phyloP scores from a whole-genome alignment of 208 protist genomes.

The Spironucleus salmonicida region DNA sequence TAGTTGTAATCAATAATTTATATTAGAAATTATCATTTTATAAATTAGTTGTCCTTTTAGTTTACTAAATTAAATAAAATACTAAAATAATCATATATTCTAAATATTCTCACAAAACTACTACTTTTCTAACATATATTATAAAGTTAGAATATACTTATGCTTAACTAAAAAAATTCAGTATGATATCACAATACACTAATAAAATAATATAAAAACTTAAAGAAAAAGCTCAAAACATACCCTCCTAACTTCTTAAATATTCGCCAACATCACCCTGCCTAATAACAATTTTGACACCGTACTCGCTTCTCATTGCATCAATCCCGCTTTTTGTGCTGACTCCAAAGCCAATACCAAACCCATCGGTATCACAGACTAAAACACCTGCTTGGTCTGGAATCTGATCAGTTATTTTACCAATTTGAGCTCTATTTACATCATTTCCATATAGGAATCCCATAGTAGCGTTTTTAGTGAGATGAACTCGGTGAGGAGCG shows the following conservation, averaged over 20 bases:
- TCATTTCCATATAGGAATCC: conserved; percentile 24
- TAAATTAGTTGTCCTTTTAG: too few species aligned
- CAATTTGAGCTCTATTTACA: background rate
- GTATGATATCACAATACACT: too few species aligned
- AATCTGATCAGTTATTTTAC: conserved; percentile 3
- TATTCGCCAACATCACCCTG: conserved; percentile 23
- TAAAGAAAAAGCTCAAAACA: too few species aligned
- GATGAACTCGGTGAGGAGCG: background rate
- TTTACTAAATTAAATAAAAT: too few species aligned
- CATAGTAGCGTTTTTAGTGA: background rate
- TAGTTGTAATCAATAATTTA: too few species aligned
- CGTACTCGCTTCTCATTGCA: background rate
- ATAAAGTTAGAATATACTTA: too few species aligned
- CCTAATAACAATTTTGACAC: conserved; percentile 2
- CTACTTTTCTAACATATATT: too few species aligned
- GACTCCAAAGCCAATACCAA: conserved; percentile 12
- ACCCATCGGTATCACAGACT: background rate
- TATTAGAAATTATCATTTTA: too few species aligned
- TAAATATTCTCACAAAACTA: too few species aligned
- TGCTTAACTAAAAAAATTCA: too few species aligned
- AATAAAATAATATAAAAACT: too few species aligned
- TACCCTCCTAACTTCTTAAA: background rate
- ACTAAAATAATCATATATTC: too few species aligned
- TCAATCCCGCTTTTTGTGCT: conserved; percentile 3
- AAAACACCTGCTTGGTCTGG: conserved; percentile 17